These are phyloP conservation scores for Diaporthe eres DNA, from an alignment of 2,329 filamentous ascomycete genomes.

Conservation along the genomic window DNA sequence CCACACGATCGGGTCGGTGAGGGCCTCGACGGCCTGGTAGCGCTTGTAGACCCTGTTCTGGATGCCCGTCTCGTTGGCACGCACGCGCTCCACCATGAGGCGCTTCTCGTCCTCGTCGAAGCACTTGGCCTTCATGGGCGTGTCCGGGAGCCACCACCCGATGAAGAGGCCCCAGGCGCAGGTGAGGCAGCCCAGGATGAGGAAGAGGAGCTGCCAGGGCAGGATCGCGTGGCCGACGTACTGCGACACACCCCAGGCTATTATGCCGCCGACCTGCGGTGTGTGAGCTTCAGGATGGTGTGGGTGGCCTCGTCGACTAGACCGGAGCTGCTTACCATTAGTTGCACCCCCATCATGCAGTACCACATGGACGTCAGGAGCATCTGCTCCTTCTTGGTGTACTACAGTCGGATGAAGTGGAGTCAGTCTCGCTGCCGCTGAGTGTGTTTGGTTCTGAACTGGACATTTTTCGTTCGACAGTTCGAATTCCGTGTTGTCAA, in stretches of 20 bases:
- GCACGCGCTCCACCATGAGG: slow-evolving; percentile 54
- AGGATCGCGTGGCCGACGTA: slow-evolving; percentile 48
- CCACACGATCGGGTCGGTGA: slow-evolving; percentile 53
- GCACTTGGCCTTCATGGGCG: slow-evolving; percentile 65
- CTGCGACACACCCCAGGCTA: slow-evolving; percentile 55
- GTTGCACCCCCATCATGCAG: slow-evolving; percentile 37
- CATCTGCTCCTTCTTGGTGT: slow-evolving; percentile 57
- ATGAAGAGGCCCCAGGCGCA: slow-evolving; percentile 53
- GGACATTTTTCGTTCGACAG: neutral
- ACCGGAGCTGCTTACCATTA: slow-evolving; percentile 10
- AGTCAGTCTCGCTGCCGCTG: too few relatives aligned
- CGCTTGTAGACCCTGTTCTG: slow-evolving; percentile 53
- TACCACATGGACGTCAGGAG: slow-evolving; percentile 46
- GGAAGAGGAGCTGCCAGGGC: slow-evolving; percentile 59
- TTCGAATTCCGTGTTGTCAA: too few relatives aligned
- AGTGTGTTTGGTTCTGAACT: neutral
- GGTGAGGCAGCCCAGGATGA: slow-evolving; percentile 57
- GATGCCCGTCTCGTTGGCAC: slow-evolving; percentile 55
- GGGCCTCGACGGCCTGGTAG: slow-evolving; percentile 55
- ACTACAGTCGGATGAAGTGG: slow-evolving; percentile 38
- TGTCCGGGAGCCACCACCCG: slow-evolving; percentile 62
- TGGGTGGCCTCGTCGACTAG: too few relatives aligned
- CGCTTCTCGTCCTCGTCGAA: slow-evolving; percentile 57
- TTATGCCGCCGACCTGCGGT: slow-evolving; percentile 51
- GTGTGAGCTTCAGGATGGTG: neutral